These are phyloP conservation scores for Vigna mungo DNA, from an alignment of 306 rosid genomes.

Conservation along the genomic window DNA sequence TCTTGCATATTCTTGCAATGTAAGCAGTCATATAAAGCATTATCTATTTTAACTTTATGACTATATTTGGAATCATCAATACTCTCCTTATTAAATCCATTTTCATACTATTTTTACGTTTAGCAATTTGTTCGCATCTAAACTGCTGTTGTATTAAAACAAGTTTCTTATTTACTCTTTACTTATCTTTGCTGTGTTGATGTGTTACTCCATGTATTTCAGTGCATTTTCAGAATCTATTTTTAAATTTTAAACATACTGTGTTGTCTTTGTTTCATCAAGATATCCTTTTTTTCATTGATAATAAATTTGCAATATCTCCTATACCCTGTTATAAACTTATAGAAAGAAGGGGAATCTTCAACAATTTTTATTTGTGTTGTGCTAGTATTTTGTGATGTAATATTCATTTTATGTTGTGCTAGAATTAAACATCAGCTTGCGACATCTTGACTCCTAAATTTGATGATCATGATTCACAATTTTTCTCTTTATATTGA, in stretches of 20 bases:
- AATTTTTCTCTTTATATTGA: background rate
- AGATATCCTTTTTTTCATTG: background rate
- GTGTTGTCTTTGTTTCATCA: background rate
- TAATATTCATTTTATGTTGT: constrained; percentile 1
- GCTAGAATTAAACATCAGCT: background rate
- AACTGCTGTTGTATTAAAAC: background rate
- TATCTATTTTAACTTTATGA: background rate
- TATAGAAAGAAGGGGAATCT: constrained; percentile 11
- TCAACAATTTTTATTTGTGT: background rate
- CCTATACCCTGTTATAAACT: background rate
- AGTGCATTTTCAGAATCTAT: background rate
- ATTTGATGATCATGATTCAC: background rate
- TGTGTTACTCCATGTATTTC: background rate
- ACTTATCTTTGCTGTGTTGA: constrained; percentile 2
- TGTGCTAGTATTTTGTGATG: background rate
- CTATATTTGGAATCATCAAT: background rate
- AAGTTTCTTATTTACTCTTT: background rate
- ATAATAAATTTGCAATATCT: background rate
- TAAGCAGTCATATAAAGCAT: background rate
- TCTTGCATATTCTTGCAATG: background rate
- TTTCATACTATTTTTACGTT: background rate
- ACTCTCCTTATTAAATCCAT: background rate
- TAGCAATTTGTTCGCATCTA: background rate
- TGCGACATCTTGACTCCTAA: background rate
- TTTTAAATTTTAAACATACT: background rate